Evolutionary conservation across 23 red algal genomes (phyloP), one percentile per base, ranked within the genome.

Genomic region (Cyanidiococcus yangmingshanensis): DNA sequence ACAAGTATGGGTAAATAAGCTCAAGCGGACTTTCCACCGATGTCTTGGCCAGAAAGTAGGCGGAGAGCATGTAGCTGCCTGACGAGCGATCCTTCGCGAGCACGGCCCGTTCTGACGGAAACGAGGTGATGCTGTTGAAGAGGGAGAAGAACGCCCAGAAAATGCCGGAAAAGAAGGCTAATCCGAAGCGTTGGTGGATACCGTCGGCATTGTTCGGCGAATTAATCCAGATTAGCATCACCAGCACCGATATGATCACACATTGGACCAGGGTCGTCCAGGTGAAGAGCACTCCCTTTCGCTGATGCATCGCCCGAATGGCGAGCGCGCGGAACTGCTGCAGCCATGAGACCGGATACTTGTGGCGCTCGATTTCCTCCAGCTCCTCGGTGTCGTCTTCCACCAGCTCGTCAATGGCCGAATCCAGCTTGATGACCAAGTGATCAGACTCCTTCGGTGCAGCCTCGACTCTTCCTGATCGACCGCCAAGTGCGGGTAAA

Each of bases 11-110:
- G 27, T 90, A 90, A 27, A 90, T 34, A 57, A 90, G 82, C 50
- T 96, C 92, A 7, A 86, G 76, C 0, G 92, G 92, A 7, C 75
- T 82, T 75, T 96, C 92, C 50, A 91, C 83, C 34, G 86, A 80
- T 26, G 83, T 83, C 79, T 96, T 96, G 16, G 87, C 92, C 57
- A 90, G 76, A 51, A 90, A 96, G 40, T 91, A 96, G 1, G 92
- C 92, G 30, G 87, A 90, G 2, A 96, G 82, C 27, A 83, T 83
- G 87, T 95, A 95, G 24, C 75, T 76, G 12, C 92, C 92, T 30
- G 82, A 78, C 15, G 92, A 82, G 34, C 92, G 87, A 34, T 96
- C 92, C 59, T 96, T 96, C 41, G 84, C 81, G 0, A 96, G 68
- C 57, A 96, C 92, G 39, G 84, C 67, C 38, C 84, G 83, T 45